Percentiles rank a stretch among this genome's conserved stretches.
These are phyloP conservation scores for Candida albicans DNA, from an alignment of 1,139 yeast species.

Conservation along the genomic window DNA sequence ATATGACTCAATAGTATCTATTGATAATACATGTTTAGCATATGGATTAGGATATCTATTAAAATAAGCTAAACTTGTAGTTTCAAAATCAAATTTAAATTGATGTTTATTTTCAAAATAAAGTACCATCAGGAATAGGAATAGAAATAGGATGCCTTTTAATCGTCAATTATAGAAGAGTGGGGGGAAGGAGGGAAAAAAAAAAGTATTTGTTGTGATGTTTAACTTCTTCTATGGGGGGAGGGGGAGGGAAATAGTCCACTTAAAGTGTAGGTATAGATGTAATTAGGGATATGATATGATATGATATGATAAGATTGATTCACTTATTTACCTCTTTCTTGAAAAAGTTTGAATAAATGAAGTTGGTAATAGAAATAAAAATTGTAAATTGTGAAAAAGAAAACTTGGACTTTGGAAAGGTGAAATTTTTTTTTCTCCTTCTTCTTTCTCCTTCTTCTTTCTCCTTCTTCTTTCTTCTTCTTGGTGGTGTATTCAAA, in stretches of 20 bases:
- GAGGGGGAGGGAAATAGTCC: too few species aligned
- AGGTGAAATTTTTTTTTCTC: not conserved
- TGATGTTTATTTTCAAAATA: constrained; percentile 57
- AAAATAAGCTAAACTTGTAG: constrained; percentile 77
- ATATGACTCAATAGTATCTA: constrained; percentile 67
- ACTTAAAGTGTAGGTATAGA: too few species aligned
- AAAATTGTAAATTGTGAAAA: not conserved
- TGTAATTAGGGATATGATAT: too few species aligned
- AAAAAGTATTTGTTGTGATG: not conserved
- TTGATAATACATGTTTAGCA: constrained; percentile 83
- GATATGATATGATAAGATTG: too few species aligned
- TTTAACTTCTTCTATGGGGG: too few species aligned
- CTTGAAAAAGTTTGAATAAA: not conserved
- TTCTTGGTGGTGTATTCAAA: too few species aligned
- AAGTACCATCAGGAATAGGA: constrained; percentile 54
- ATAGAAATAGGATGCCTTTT: too few species aligned
- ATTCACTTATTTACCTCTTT: not conserved
- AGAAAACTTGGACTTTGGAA: not conserved
- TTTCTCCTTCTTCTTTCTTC: not conserved
- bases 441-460: not conserved
- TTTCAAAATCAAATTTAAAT: constrained; percentile 65
- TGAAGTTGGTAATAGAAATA: not conserved
- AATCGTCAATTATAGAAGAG: too few species aligned
- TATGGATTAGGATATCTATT: constrained; percentile 90
- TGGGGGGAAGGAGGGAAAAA: not conserved